These are phyloP conservation scores for Schoenoplectus tabernaemontani DNA, from an alignment of 202 grass and related monocot genomes.

Conservation along the genomic window DNA sequence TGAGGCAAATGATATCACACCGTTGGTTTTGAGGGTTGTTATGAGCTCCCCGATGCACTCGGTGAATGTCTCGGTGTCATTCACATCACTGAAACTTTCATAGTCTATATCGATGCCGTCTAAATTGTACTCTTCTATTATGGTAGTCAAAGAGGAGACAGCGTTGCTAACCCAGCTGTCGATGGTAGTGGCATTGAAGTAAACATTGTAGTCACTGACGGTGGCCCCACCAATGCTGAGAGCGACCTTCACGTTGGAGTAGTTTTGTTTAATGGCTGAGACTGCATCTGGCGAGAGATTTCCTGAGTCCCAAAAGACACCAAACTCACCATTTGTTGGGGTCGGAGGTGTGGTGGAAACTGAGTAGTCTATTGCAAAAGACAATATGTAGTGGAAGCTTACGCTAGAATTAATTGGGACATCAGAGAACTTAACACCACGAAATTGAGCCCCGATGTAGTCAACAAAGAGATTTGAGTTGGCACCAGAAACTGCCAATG, in stretches of 20 bases:
- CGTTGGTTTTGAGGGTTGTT: constrained; percentile 39
- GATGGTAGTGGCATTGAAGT: constrained; percentile 43
- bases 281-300: constrained; percentile 35
- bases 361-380: constrained; percentile 68
- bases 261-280: constrained; percentile 34
- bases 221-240: constrained; percentile 62
- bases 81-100: constrained; percentile 40
- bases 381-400: constrained; percentile 37
- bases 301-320: constrained; percentile 47
- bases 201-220: constrained; percentile 20
- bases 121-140: constrained; percentile 31
- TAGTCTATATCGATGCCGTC: constrained; percentile 82
- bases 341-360: constrained; percentile 31
- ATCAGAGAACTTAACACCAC: constrained; percentile 56
- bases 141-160: constrained; percentile 35
- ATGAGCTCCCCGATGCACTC: constrained; percentile 56
- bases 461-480: constrained; percentile 64
- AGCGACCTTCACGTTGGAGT: constrained; percentile 52
- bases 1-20: constrained; percentile 61
- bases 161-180: constrained; percentile 64
- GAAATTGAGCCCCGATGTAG: constrained; percentile 60
- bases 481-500: constrained; percentile 23
- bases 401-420: constrained; percentile 48
- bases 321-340: constrained; percentile 49
- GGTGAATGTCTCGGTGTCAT: constrained; percentile 40